Base-by-base conservation (phyloP, 2,329 filamentous ascomycete species). In the Aureobasidium vineae region DNA sequence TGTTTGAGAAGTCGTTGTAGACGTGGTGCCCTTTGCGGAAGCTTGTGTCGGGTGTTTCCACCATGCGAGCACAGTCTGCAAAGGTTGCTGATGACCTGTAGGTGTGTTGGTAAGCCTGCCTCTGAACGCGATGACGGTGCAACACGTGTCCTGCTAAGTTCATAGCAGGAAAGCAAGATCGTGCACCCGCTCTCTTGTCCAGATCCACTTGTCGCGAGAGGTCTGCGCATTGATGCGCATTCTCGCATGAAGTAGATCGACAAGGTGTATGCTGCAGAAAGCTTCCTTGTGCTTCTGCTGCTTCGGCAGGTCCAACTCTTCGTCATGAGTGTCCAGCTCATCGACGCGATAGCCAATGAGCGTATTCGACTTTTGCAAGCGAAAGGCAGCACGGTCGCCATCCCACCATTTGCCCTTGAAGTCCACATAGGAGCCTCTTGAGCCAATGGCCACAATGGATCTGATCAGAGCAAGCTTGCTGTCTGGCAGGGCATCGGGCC, bases 341-440 rank as follows among this genome's bases (percentile, higher is more conserved):
- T 53, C 45, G 26, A 66, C 54, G 26, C 31, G 26, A n/a, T 33
- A 66, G 3, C 40, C 54, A 4, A 43, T n/a, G 19, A 23, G 31
- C 11, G 19, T 21, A 19, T 52, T 61, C n/a, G 33, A 28, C 53
- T 33, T 50, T 33, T 57, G 31, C 43, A 66, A n/a, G 8, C 64
- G 53, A 16, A 66, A 66, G 8, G 64, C 64, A 31, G 36, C 38
- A 15, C 64, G 41, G 11, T 52, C 43, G 36, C 64, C 64, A 15
- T 66, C 64, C 47, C 64, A 38, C 64, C 64, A 66, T 21, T 60
- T 66, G 26, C 64, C 64, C 21, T 66, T 49, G 36, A 61, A 43
- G 45, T 66, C 47, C 36, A 66, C 64, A 7, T 40, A 66, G 13
- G 50, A 57, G 1, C 64, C 64, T 60, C 64, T 33, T 5, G 64